Evolutionary conservation across 371 early-diverging fungal genomes (phyloP), one percentile per base, ranked within the genome.

Genomic region (Sporodiniella umbellata): DNA sequence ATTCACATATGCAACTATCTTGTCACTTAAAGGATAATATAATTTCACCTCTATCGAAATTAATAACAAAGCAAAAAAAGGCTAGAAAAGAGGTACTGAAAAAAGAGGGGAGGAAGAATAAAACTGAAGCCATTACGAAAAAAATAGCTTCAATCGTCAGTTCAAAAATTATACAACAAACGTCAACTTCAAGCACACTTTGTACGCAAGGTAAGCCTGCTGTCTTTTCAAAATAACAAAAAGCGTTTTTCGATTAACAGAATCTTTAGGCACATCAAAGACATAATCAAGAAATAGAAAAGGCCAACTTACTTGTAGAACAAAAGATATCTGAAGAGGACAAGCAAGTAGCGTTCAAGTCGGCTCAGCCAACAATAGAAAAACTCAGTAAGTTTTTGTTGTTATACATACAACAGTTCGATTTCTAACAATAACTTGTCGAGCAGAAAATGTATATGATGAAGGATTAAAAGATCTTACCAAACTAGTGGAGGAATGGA

Each of bases 241-340:
- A 28, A 12, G 22, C 18, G 4, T 37, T 37, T 37, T 2, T n/a
- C n/a, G 2, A 11, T 37, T 37, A 8, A 17, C 1, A 40, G 2
- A 21, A 22, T 45, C 8, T 26, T 3, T 26, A 58, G 59, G 56
- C 62, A 6, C 56, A 56, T 45, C 56, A 56, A 15, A 48, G 56
- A 21, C 62, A 61, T 33, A 56, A 56, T 24, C 24, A 52, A n/a
- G 62, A 61, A 12, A 56, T 61, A 19, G 62, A 56, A 56, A 61
- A 56, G 15, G 62, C 56, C 3, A 61, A 61, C 42, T 17, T 45
- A 14, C 31, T 56, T 8, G 62, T 61, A 4, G 49, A 61, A 25
- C 49, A 56, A 15, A 52, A 61, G 33, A 22, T 18, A 22, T 45
- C 48, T n/a, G 62, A 61, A 42, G 46, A 61, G 14, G 62, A 61